Evolutionary conservation across 495 filamentous ascomycete species (phyloP).

Genomic region (Lepidopterella palustris): DNA sequence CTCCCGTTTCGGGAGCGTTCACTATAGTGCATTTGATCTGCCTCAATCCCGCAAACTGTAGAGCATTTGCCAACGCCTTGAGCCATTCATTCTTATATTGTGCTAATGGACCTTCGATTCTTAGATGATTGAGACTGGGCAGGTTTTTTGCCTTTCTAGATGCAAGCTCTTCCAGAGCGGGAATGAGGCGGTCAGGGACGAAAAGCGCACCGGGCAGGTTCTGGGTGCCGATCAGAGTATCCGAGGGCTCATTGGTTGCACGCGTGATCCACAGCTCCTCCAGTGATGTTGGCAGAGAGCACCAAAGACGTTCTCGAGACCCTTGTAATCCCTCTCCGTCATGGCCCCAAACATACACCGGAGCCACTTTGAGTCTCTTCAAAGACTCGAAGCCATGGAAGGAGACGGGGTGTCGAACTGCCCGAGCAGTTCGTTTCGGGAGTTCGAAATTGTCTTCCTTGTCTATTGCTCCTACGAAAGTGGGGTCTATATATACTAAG

Average conservation of each 20-base stretch:
- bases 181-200: background rate
- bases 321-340: background rate
- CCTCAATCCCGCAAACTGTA: background rate
- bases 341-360: conserved; percentile 5
- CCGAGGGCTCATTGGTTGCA: background rate
- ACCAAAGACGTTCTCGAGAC: background rate
- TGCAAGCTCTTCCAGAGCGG: background rate
- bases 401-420: no score
- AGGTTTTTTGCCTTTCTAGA: background rate
- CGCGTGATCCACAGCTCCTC: conserved; percentile 5
- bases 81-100: background rate
- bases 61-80: background rate
- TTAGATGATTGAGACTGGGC: background rate
- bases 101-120: background rate
- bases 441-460: no score
- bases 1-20: background rate
- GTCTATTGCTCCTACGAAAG: no score
- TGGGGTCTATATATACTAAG: no score
- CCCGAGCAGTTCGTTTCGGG: no score
- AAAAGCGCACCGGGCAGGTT: background rate
- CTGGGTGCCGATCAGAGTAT: background rate
- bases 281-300: background rate
- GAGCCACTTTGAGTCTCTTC: background rate
- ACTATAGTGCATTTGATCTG: background rate
- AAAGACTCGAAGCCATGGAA: background rate